Evolutionary conservation across 2,329 filamentous ascomycete genomes (phyloP).

Genomic region (Leptodontidium sp.): DNA sequence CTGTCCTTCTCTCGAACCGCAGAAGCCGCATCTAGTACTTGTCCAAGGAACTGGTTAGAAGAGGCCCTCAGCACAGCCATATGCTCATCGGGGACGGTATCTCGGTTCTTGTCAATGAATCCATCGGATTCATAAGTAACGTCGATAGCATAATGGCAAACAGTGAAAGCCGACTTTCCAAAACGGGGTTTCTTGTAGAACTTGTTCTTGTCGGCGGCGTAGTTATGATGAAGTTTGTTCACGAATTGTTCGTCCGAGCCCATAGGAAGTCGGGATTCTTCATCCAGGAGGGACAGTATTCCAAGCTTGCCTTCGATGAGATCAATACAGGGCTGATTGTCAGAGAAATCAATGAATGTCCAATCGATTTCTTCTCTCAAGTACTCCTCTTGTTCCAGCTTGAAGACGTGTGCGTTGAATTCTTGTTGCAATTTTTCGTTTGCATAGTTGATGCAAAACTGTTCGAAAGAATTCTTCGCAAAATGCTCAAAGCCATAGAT

Average conservation of each 20-base stretch:
- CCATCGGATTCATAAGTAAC: constrained; percentile 99
- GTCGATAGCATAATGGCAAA: constrained; percentile 97
- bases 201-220: constrained; percentile 86
- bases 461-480: constrained; percentile 99
- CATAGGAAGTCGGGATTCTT: constrained; percentile 96
- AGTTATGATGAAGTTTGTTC: constrained; percentile 95
- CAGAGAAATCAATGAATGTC: constrained; percentile 99
- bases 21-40: constrained; percentile 85
- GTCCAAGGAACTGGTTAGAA: constrained; percentile 82
- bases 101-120: constrained; percentile 99
- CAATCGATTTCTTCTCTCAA: constrained; percentile 96
- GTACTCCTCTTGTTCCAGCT: constrained; percentile 98
- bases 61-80: constrained; percentile 90
- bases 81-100: constrained; percentile 98
- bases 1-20: constrained; percentile 90
- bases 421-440: constrained; percentile 99
- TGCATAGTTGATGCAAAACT: constrained; percentile 99
- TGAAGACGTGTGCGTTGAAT: constrained; percentile 99
- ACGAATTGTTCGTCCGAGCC: constrained; percentile 97
- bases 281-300: constrained; percentile 89
- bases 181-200: constrained; percentile 99
- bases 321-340: constrained; percentile 99
- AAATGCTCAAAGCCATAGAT: constrained; percentile 99
- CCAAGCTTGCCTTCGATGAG: constrained; percentile 97
- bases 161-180: constrained; percentile 95